Conservation (phyloP, 2,329 filamentous ascomycete species). For the Corynespora cassiicola region DNA sequence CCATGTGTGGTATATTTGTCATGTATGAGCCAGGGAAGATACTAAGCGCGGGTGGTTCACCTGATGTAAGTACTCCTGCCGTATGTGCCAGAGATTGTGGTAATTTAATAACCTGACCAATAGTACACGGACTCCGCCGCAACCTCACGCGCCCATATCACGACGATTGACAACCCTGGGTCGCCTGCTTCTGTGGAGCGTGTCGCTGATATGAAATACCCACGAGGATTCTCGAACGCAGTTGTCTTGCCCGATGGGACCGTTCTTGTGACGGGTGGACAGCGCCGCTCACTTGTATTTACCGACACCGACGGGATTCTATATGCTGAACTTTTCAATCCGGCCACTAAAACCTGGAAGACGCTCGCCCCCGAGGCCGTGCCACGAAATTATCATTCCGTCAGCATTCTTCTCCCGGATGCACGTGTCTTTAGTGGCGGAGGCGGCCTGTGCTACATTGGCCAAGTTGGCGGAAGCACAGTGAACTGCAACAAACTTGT, state of each 20-base stretch:
- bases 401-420: slow-evolving; percentile 30
- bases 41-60: slow-evolving; percentile 28
- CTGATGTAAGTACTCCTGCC: too few relatives aligned
- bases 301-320: slow-evolving; percentile 27
- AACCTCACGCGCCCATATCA: slow-evolving; percentile 27
- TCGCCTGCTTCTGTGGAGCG: slow-evolving; percentile 25
- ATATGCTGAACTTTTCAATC: slow-evolving; percentile 33
- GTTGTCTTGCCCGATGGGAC: slow-evolving; percentile 35
- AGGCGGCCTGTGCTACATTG: slow-evolving; percentile 31
- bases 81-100: too few relatives aligned
- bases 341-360: slow-evolving; percentile 28
- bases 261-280: slow-evolving; percentile 33
- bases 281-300: slow-evolving; percentile 28
- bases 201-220: slow-evolving; percentile 29
- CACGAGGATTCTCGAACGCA: slow-evolving; percentile 30
- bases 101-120: too few relatives aligned
- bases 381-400: slow-evolving; percentile 32
- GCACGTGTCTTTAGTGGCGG: slow-evolving; percentile 31
- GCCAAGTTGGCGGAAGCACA: slow-evolving; percentile 19
- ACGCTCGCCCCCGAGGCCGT: slow-evolving; percentile 28
- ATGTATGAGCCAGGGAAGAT: slow-evolving; percentile 37
- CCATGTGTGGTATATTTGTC: slow-evolving; percentile 32
- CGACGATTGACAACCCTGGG: slow-evolving; percentile 24
- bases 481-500: slow-evolving; percentile 26
- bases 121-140: slow-evolving; percentile 29